Evolutionary conservation across 805 yeast genomes (phyloP).

Genomic region (Monosporozyma solicola): DNA sequence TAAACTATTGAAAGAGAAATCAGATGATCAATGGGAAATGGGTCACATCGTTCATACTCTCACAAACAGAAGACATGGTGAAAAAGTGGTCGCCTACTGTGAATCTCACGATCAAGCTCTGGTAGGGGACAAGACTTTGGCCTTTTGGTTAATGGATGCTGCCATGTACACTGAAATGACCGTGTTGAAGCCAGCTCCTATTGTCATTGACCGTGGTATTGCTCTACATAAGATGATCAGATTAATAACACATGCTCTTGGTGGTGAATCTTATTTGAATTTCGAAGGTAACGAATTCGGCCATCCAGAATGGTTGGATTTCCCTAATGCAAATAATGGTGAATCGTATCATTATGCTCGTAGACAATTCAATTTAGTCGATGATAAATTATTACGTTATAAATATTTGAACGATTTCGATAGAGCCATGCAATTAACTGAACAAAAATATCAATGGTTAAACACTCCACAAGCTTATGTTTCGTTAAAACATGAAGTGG

Average conservation of each 20-base stretch:
- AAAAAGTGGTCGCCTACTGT: conserved; percentile 82
- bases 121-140: conserved; percentile 93
- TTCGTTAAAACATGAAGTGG: conserved; percentile 79
- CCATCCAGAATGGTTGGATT: conserved; percentile 98
- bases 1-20: conserved; percentile 71
- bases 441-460: conserved; percentile 63
- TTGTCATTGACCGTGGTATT: conserved; percentile 79
- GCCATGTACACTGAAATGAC: conserved; percentile 98
- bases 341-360: conserved; percentile 91
- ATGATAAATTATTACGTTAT: conserved; percentile 74
- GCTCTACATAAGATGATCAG: conserved; percentile 88
- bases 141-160: conserved; percentile 98
- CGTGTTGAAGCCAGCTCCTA: conserved; percentile 58
- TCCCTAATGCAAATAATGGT: conserved; percentile 82
- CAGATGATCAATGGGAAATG: conserved; percentile 89
- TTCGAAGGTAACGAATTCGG: conserved; percentile 98
- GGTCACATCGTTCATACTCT: conserved; percentile 70
- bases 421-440: conserved; percentile 71
- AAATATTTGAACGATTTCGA: conserved; percentile 75
- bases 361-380: conserved; percentile 82
- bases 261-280: conserved; percentile 94
- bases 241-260: conserved; percentile 77
- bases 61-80: conserved; percentile 81
- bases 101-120: conserved; percentile 97
- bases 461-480: conserved; percentile 69